A percentile compares a stretch with the other conserved stretches of the same genome.
Conservation (phyloP, 345 rosid species). For the Salix exigua region DNA sequence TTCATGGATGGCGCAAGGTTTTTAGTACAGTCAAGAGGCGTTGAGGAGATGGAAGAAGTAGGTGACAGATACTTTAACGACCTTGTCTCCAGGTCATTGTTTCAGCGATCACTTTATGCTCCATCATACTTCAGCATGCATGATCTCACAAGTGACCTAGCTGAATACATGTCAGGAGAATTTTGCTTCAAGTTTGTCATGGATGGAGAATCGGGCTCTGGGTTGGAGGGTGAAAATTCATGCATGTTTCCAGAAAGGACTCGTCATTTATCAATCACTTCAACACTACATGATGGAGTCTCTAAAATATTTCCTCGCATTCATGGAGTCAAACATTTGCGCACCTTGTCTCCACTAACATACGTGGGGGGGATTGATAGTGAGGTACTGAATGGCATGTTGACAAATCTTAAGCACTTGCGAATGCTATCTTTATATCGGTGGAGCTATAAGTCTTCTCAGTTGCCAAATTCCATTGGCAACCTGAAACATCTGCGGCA, state of each 20-base stretch:
- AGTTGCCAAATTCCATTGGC: conserved; percentile 6
- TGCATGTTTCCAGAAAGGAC: neutral
- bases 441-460: neutral
- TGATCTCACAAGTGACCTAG: conserved; percentile 6
- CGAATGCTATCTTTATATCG: neutral
- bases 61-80: conserved; percentile 9
- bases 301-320: neutral
- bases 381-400: neutral
- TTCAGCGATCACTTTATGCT: neutral
- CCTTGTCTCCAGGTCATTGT: conserved; percentile 16
- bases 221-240: conserved; percentile 2
- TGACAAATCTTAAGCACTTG: neutral
- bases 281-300: neutral
- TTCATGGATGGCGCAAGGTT: conserved; percentile 24
- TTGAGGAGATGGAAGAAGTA: conserved; percentile 1
- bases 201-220: neutral
- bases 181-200: neutral
- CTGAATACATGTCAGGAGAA: conserved; percentile 13
- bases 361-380: too few species aligned
- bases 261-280: neutral
- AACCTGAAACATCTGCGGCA: conserved; percentile 2
- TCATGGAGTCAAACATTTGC: neutral
- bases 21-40: neutral
- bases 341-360: neutral
- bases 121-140: conserved; percentile 9